These are phyloP conservation scores for Sesbania bispinosa DNA, from an alignment of 306 rosid species.

Conservation along the genomic window DNA sequence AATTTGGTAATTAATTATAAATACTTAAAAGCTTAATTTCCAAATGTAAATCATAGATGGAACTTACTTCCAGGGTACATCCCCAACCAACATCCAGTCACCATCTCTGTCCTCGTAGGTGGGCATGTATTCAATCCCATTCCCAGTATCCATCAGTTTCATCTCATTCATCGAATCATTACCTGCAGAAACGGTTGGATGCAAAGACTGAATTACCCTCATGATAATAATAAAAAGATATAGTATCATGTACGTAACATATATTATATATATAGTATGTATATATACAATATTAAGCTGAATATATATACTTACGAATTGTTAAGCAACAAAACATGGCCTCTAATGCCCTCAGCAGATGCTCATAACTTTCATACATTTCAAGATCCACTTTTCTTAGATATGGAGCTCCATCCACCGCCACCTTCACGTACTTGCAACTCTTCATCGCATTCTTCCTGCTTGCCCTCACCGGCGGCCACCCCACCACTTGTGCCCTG, in stretches of 20 bases:
- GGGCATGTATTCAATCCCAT: conserved; percentile 55
- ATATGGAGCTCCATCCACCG: conserved; percentile 70
- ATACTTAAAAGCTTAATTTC: not conserved
- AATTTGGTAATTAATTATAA: not conserved
- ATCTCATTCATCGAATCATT: conserved; percentile 49
- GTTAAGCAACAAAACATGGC: conserved; percentile 48
- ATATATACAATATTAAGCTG: too few species aligned
- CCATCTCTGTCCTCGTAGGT: conserved; percentile 78
- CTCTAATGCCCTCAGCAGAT: conserved; percentile 44
- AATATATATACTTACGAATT: conserved; percentile 49
- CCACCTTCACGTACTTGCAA: conserved; percentile 64
- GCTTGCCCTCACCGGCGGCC: conserved; percentile 69
- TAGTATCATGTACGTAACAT: too few species aligned
- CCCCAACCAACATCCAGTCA: conserved; percentile 85
- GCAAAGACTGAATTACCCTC: conserved; percentile 21
- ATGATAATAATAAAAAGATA: too few species aligned
- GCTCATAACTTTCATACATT: conserved; percentile 42
- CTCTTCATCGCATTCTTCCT: conserved; percentile 45
- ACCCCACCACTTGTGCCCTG: conserved; percentile 56
- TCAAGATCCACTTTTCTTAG: conserved; percentile 65
- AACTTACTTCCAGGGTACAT: conserved; percentile 83
- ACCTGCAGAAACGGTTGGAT: conserved; percentile 37
- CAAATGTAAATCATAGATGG: not conserved
- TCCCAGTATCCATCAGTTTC: conserved; percentile 46
- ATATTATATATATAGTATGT: too few species aligned